Evolutionary conservation across 257 asterid species (phyloP).

Genomic region (Petunia axillaris): DNA sequence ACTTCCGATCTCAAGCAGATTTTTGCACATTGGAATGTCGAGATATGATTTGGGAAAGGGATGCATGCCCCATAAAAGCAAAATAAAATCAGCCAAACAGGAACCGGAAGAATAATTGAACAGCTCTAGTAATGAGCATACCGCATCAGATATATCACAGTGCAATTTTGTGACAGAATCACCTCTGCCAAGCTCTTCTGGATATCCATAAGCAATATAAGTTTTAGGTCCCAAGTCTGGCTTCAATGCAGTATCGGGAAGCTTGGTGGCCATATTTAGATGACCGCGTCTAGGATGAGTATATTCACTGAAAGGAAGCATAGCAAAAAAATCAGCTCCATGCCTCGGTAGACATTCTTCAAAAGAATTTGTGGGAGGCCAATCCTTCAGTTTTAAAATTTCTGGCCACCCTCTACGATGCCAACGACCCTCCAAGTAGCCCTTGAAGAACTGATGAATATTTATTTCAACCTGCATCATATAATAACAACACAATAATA

Average conservation of each 20-base stretch:
- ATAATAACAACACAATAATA: not conserved
- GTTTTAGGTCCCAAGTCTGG: constrained; percentile 93
- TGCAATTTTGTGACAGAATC: constrained; percentile 84
- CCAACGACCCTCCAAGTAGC: constrained; percentile 71
- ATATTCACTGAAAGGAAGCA: constrained; percentile 82
- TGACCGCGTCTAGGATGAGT: constrained; percentile 68
- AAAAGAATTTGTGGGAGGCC: constrained; percentile 83
- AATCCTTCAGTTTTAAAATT: constrained; percentile 82
- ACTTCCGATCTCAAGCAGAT: not conserved
- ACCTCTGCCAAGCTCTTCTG: constrained; percentile 79
- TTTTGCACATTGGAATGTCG: not conserved
- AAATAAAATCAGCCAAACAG: constrained; percentile 19
- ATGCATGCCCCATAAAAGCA: constrained; percentile 16
- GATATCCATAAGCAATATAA: constrained; percentile 78
- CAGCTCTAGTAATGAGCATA: constrained; percentile 35
- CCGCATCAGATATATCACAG: constrained; percentile 90
- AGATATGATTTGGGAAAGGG: constrained; percentile 14
- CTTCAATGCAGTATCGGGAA: constrained; percentile 65
- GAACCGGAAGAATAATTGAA: constrained; percentile 4
- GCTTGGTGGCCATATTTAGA: constrained; percentile 80
- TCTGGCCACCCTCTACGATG: constrained; percentile 76
- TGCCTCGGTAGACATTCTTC: constrained; percentile 85
- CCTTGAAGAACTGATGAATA: constrained; percentile 70
- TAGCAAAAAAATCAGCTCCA: constrained; percentile 66
- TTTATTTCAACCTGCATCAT: constrained; percentile 69